Evolutionary conservation across 2,329 filamentous ascomycete genomes (phyloP), one percentile per base, ranked within the genome.

Genomic region (Fusarium circinatum): DNA sequence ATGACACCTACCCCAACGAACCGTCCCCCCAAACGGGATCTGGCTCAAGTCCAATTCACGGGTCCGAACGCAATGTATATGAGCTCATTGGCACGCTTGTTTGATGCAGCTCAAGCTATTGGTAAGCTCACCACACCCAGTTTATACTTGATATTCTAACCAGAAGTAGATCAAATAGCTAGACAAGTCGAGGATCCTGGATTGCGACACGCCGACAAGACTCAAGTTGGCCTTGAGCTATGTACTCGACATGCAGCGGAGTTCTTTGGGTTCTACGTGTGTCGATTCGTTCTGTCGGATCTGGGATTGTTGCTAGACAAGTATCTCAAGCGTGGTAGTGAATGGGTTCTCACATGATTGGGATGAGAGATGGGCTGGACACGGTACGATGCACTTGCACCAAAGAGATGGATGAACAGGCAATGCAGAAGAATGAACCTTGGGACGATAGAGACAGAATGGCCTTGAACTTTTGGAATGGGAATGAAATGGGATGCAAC

Each of bases 231-330:
- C 15, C 89, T 99, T 39, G 96, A 99, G 83, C 89, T 99, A 45
- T 96, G 94, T 80, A 95, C 95, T 41, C 90, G 96, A 45, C 96
- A 98, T 82, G 96, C 96, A 13, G 94, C 96, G 39, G 96, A 99
- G 83, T 99, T 99, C 83, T 99, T 99, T 81, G 95, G 93, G 22
- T 98, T 99, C 83, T 98, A 96, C 81, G 89, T 99, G 34, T 98
- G 96, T 83, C 92, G 96, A 24, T 99, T 99, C 81, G 95, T 95
- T n/a, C 86, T 99, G 69, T 88, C 91, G 8, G 96, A 99, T 82
- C 85, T 99, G 70, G 89, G 91, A 44, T 82, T 96, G 80, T 87
- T 99, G 85, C 86, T 99, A 76, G 96, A 99, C 82, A 99, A 98
- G 82, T 98, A 96, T 79, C 92, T 99, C 81, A 99, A 99, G 87